phyloP scores from a whole-genome alignment of 108 stramenopile genomes.

The Stephanodiscus minutulus region DNA sequence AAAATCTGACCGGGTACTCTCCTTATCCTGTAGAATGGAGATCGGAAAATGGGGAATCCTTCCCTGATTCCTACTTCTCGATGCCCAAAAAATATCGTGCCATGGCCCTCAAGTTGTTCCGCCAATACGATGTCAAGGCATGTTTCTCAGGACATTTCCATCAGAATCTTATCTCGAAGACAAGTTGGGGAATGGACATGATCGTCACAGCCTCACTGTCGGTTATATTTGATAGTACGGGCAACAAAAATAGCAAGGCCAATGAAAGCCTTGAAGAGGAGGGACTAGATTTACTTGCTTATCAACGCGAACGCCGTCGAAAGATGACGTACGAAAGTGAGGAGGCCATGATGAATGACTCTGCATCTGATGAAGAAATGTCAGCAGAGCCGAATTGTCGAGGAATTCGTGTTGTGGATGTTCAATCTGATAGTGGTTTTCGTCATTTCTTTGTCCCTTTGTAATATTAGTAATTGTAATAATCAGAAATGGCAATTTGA shows the following conservation, averaged over 20 bases:
- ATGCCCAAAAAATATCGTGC: conserved; percentile 58
- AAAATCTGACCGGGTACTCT: conserved; percentile 31
- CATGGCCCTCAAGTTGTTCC: conserved; percentile 55
- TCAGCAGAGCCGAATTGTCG: conserved; percentile 19
- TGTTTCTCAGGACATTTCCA: conserved; percentile 76
- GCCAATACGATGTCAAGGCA: conserved; percentile 57
- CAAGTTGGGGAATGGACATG: conserved; percentile 77
- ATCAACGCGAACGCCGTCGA: conserved; percentile 4
- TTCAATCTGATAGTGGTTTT: conserved; percentile 17
- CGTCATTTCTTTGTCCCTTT: conserved; percentile 32
- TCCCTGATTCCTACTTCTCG: conserved; percentile 62
- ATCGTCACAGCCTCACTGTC: conserved; percentile 67
- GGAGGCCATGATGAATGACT: conserved; percentile 26
- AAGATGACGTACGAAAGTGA: conserved; percentile 44
- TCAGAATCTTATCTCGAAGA: conserved; percentile 64
- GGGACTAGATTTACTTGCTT: background rate
- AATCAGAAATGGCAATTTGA: too few species aligned
- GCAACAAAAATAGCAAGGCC: conserved; percentile 5
- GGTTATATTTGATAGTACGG: conserved; percentile 32
- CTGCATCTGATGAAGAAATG: background rate
- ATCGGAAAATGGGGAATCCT: conserved; percentile 15
- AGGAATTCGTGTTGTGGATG: conserved; percentile 26
- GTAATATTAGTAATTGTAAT: too few species aligned
- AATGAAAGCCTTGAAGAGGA: background rate
- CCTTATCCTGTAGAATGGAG: conserved; percentile 50